These are phyloP conservation scores for Medicago arabica DNA, from an alignment of 306 rosid genomes.

Conservation along the genomic window DNA sequence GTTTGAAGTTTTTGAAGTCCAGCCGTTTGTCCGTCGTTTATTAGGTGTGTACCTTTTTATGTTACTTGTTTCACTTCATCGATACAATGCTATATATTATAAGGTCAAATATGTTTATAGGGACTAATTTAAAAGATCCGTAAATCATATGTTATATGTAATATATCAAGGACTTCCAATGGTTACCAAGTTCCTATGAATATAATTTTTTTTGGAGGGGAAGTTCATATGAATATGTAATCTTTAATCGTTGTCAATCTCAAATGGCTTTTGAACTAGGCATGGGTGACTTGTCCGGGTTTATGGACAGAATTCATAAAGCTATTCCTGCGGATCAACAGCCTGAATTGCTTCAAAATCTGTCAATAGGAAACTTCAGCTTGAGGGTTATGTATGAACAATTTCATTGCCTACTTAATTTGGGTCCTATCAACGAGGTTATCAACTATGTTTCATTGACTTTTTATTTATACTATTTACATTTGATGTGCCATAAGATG, in stretches of 20 bases:
- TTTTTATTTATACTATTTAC: neutral
- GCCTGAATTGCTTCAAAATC: neutral
- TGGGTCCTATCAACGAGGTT: neutral
- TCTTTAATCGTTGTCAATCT: too few species aligned
- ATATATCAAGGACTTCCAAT: too few species aligned
- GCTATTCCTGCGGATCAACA: neutral
- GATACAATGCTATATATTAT: too few species aligned
- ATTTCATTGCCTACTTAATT: neutral
- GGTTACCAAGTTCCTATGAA: too few species aligned
- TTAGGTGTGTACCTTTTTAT: slow-evolving; percentile 51
- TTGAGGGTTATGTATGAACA: too few species aligned
- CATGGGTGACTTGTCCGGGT: neutral
- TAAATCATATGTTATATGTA: too few species aligned
- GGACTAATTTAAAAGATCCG: too few species aligned
- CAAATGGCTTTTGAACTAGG: too few species aligned
- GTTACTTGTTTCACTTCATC: neutral
- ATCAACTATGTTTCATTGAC: neutral
- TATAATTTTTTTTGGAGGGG: neutral
- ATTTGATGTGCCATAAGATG: slow-evolving; percentile 12
- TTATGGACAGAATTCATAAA: neutral
- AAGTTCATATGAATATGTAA: too few species aligned
- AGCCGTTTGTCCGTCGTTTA: slow-evolving; percentile 86
- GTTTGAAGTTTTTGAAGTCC: slow-evolving; percentile 84
- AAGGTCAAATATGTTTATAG: too few species aligned
- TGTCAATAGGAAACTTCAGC: neutral